These are phyloP conservation scores for Botrytis fabae DNA, from an alignment of 2,329 filamentous ascomycete genomes.

Conservation along the genomic window DNA sequence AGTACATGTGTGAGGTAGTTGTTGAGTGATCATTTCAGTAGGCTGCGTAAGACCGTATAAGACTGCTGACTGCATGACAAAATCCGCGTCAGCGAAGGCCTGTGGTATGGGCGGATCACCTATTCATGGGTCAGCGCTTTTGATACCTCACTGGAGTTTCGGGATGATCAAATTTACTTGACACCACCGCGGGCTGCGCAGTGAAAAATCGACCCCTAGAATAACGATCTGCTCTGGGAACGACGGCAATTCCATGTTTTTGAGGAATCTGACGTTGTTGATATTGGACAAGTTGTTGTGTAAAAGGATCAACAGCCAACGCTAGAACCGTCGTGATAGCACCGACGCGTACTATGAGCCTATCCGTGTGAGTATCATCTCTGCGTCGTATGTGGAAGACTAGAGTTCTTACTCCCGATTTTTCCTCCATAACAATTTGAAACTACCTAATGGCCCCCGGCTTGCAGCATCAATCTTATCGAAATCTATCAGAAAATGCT, in stretches of 20 bases:
- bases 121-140: background rate
- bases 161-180: background rate
- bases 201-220: background rate
- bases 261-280: constrained; percentile 5
- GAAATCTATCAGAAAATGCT: constrained; percentile 1
- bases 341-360: constrained; percentile 11
- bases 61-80: constrained; percentile 11
- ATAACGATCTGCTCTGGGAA: constrained; percentile 8
- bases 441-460: constrained; percentile 12
- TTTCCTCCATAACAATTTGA: constrained; percentile 10
- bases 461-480: constrained; percentile 15
- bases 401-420: constrained; percentile 4
- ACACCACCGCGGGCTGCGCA: background rate
- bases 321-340: constrained; percentile 5
- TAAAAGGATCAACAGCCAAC: constrained; percentile 11
- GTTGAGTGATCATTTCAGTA: background rate
- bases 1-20: constrained; percentile 4
- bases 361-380: background rate
- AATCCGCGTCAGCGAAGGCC: background rate
- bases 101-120: background rate
- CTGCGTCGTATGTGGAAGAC: background rate
- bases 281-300: constrained; percentile 12
- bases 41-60: constrained; percentile 10
- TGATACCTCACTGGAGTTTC: background rate
- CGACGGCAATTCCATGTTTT: background rate